Conservation (phyloP, 2,329 filamentous ascomycete genomes). For the Cryphonectria parasitica region DNA sequence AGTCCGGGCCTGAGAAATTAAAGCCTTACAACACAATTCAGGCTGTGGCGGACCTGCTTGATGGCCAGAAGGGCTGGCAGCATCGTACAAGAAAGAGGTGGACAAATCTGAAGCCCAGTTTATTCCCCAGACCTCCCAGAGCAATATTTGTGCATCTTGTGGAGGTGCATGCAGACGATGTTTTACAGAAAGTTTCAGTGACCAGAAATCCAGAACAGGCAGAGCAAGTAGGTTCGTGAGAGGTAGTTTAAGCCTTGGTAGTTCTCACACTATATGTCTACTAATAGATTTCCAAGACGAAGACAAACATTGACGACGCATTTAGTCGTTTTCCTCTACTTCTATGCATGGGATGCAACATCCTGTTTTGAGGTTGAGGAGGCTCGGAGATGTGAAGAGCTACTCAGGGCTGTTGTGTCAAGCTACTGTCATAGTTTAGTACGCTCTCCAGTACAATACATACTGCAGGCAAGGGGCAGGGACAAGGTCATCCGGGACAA, state of each 20-base stretch:
- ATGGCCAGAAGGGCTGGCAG: not conserved
- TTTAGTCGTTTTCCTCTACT: not conserved
- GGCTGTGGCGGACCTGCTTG: not conserved
- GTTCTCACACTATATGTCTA: not conserved
- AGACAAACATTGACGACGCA: no score
- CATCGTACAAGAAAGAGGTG: not conserved
- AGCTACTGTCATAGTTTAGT: not conserved
- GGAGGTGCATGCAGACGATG: not conserved
- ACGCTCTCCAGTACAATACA: not conserved
- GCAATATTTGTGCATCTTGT: not conserved
- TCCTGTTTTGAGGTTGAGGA: not conserved
- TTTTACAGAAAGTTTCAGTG: not conserved
- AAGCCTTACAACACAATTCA: not conserved
- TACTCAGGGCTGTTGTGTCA: not conserved
- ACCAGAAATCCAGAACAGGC: not conserved
- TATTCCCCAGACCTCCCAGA: not conserved
- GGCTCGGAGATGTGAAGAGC: not conserved
- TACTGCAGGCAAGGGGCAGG: constrained; percentile 3
- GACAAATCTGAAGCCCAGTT: not conserved
- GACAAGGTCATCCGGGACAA: constrained; percentile 10
- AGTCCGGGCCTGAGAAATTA: not conserved
- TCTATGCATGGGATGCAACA: not conserved
- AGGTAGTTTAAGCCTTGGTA: not conserved
- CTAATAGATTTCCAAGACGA: not conserved
- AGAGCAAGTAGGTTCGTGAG: not conserved